Conservation (phyloP, 202 grass and related monocot genomes). For the Eragrostis tef region DNA sequence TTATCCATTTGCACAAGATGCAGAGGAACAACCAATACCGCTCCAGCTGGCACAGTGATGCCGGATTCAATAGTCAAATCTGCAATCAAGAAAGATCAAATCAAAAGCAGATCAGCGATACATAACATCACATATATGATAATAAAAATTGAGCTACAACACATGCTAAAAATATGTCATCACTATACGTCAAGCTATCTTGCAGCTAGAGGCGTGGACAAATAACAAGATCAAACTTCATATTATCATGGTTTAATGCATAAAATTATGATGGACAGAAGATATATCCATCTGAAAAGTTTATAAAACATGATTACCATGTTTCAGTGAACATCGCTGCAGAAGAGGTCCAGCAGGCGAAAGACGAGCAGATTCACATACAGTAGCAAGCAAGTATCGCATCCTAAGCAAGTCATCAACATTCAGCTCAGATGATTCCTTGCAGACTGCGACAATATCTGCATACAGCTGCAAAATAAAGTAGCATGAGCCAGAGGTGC, state of each 20-base stretch:
- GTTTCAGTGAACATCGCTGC: constrained; percentile 82
- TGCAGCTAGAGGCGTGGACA: background rate
- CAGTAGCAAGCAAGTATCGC: constrained; percentile 74
- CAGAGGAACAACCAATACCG: constrained; percentile 79
- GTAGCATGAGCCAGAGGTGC: constrained; percentile 6
- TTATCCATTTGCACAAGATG: constrained; percentile 80
- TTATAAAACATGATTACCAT: constrained; percentile 53
- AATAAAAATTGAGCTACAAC: constrained; percentile 22
- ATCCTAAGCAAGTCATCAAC: constrained; percentile 69
- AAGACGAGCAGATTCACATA: constrained; percentile 92
- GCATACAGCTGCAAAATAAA: constrained; percentile 62
- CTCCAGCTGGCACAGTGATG: constrained; percentile 69
- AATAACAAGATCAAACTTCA: constrained; percentile 24
- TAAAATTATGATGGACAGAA: constrained; percentile 6
- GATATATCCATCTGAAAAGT: constrained; percentile 1
- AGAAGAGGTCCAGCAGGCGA: constrained; percentile 90
- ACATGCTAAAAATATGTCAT: constrained; percentile 31
- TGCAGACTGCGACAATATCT: constrained; percentile 59
- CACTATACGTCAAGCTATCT: constrained; percentile 2
- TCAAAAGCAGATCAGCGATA: constrained; percentile 23
- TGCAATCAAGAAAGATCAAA: constrained; percentile 50
- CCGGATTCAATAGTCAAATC: constrained; percentile 70
- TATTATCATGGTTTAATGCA: constrained; percentile 15
- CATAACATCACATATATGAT: background rate
- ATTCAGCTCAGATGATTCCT: constrained; percentile 47